Base-by-base conservation (phyloP, 495 filamentous ascomycete genomes). In the Saxophila tyrrhenica region DNA sequence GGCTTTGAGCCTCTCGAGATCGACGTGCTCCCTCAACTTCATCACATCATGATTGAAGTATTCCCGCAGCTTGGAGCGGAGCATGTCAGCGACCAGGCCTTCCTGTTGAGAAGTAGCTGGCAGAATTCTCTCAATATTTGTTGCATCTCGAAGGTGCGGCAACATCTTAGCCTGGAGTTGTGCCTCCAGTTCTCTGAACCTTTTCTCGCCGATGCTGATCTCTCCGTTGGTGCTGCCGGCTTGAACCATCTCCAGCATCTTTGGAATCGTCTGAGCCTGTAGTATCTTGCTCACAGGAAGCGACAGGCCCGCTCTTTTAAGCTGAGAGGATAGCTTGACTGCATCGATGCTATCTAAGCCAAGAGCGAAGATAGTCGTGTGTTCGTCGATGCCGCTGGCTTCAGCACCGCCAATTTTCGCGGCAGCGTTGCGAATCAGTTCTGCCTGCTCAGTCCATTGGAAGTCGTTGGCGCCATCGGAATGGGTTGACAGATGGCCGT, bases 31-130 rank as follows among this genome's bases (percentile, higher is more conserved):
- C 1, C 70, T 55, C 0, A 87, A 62, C 35, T 78, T 75, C 43
- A 89, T 65, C 2, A 80, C 66, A 61, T 91, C 82, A 55, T 86
- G 83, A 56, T 90, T 94, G 69, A 88, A 89, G 64, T 95, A 94
- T 55, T 78, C 72, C 22, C 71, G 70, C 52, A 80, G 83, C 9
- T 77, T 69, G 0, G 86, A 86, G 19, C 73, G 69, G 8, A 85
- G 54, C 75, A 91, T 92, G 48, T 83, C 79, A 0, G 81, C 81
- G 42, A 94, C 70, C 78, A 95, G 87, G 35, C 78, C 82, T 61
- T 92, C 86, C 65, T 95, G 89, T 1, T 91, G 71, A 13, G 89
- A 83, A 0, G 88, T 85, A 5, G 77, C 68, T 1, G 81, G 83
- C 17, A 86, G 69, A 19, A 85, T 68, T 16, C 67, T 61, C 39